These are phyloP conservation scores for Maudiozyma barnettii DNA, from an alignment of 805 yeast species.

Conservation along the genomic window DNA sequence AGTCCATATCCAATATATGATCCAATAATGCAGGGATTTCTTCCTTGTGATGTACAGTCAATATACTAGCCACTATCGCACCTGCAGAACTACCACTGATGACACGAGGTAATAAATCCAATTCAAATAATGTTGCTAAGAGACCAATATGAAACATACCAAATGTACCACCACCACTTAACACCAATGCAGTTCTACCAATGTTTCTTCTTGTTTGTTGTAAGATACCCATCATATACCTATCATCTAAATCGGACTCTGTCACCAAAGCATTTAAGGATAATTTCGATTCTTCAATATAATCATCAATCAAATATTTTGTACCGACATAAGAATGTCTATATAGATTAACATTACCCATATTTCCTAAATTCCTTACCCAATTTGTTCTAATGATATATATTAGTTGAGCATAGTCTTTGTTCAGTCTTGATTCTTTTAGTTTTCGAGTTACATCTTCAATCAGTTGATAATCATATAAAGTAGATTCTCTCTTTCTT, in stretches of 20 bases:
- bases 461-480: conserved; percentile 65
- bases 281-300: conserved; percentile 61
- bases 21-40: conserved; percentile 53
- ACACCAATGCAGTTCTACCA: conserved; percentile 84
- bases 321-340: conserved; percentile 78
- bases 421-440: conserved; percentile 46
- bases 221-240: conserved; percentile 63
- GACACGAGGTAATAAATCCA: conserved; percentile 69
- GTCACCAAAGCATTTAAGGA: conserved; percentile 25
- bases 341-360: conserved; percentile 72
- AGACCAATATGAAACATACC: conserved; percentile 91
- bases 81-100: conserved; percentile 94
- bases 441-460: conserved; percentile 43
- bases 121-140: conserved; percentile 61
- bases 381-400: conserved; percentile 78
- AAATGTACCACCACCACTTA: conserved; percentile 91
- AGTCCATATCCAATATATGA: conserved; percentile 32
- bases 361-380: conserved; percentile 75
- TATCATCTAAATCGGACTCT: conserved; percentile 46
- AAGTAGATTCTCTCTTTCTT: conserved; percentile 41
- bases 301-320: conserved; percentile 69
- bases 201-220: conserved; percentile 80
- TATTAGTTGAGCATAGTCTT: conserved; percentile 51
- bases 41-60: conserved; percentile 69
- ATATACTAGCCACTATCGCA: conserved; percentile 81